These are phyloP conservation scores for Quercus robur DNA, from an alignment of 306 rosid species.

Conservation along the genomic window DNA sequence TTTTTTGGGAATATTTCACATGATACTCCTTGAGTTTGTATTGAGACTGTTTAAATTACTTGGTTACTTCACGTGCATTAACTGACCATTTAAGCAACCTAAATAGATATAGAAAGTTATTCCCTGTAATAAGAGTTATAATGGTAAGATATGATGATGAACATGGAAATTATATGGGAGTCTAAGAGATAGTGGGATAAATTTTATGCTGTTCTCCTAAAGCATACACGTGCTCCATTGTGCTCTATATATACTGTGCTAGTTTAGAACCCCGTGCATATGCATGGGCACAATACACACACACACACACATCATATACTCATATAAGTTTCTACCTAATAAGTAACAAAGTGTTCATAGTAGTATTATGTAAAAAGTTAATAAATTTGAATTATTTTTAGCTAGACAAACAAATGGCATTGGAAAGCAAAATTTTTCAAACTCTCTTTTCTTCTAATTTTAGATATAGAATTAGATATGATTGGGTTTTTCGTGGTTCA, in stretches of 20 bases:
- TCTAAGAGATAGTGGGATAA: not conserved
- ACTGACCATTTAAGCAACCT: not conserved
- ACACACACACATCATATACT: no score
- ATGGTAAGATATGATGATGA: not conserved
- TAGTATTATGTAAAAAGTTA: no score
- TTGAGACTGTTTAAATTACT: not conserved
- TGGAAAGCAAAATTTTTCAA: no score
- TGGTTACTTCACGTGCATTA: not conserved
- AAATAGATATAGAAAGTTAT: not conserved
- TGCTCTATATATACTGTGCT: conserved; percentile 1
- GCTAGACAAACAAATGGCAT: no score
- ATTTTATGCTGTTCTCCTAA: not conserved
- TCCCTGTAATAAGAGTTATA: not conserved
- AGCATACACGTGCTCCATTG: not conserved
- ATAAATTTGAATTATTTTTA: no score
- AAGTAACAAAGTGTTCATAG: no score
- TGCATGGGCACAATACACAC: no score
- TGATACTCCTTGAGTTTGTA: not conserved
- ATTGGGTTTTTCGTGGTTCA: no score
- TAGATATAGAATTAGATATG: no score
- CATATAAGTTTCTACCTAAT: no score
- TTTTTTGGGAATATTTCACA: not conserved
- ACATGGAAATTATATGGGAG: not conserved
- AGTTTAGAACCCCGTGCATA: no score
- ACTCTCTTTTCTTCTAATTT: no score